Evolutionary conservation across 768 basidiomycete genomes (phyloP), one percentile per base, ranked within the genome.

Genomic region (Boletus speciosus): DNA sequence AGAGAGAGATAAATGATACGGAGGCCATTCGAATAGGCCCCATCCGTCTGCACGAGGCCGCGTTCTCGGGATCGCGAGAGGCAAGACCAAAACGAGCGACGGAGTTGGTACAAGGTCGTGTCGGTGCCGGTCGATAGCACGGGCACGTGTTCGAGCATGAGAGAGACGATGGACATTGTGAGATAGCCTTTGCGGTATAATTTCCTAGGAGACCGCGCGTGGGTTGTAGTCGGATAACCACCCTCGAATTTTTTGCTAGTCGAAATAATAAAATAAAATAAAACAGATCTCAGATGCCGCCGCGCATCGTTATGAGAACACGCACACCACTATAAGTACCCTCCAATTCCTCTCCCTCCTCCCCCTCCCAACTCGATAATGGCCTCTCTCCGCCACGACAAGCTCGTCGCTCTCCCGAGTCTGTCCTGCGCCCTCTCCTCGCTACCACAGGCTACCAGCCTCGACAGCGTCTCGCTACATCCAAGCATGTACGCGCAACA

Each of bases 371-470:
- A 45, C 23, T 25, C 46, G 51, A 63, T 62, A 55, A 78, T 79
- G 64, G 39, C 65, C 3, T 36, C 65, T 45, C 31, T 61, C 10
- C 70, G 74, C 15, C 78, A 79, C 57, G 70, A 81, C 54, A 79
- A 76, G 67, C 81, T 90, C 62, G 76, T 88, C 71, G 76, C 88
- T 14, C 82, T 86, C 60, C 88, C 88, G n/a, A 84, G 81, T 61
- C 74, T 90, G 43, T 84, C 88, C 27, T 82, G 77, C 37, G 79
- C 84, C 3, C 80, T 91, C 49, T 81, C 85, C 48, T 75, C 82
- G 1, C 77, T 90, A 37, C 86, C 88, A 0, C 81, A 85, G 60
- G 88, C 88, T 9, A 88, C 82, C 62, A 86, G 79, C 71, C 76
- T 91, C 48, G 78, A 81, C 60, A 77, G 76, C 61, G 78, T 91